Percentiles rank a stretch among this genome's conserved stretches.
Evolutionary conservation across 2,329 filamentous ascomycete species (phyloP).

Genomic region (Penicillium digitatum): DNA sequence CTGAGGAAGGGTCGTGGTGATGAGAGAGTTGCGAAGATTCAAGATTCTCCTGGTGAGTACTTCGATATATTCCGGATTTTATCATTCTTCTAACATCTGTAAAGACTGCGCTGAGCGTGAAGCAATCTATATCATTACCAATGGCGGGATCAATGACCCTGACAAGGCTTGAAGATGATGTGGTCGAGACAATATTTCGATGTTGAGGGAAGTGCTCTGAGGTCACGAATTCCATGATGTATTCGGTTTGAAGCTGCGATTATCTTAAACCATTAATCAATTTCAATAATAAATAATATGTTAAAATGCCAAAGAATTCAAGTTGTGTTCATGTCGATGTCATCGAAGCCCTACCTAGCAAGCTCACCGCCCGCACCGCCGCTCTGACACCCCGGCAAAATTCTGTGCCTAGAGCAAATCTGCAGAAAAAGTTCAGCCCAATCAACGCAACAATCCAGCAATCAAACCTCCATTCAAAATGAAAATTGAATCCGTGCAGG

Average conservation of each 20-base stretch:
- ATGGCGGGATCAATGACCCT: constrained; percentile 64
- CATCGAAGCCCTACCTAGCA: background rate
- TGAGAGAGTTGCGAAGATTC: constrained; percentile 66
- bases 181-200: background rate
- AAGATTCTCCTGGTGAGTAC: constrained; percentile 58
- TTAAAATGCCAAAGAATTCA: background rate
- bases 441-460: constrained; percentile 8
- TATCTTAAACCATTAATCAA: background rate
- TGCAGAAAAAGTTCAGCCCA: constrained; percentile 17
- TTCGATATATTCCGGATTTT: background rate
- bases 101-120: constrained; percentile 65
- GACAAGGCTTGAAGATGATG: constrained; percentile 51
- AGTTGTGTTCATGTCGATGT: background rate
- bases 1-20: constrained; percentile 66
- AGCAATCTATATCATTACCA: constrained; percentile 67
- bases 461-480: constrained; percentile 27
- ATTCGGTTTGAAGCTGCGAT: background rate
- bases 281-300: constrained; percentile 2
- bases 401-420: constrained; percentile 17
- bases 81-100: background rate
- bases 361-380: constrained; percentile 15
- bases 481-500: constrained; percentile 37
- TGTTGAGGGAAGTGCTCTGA: background rate
- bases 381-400: constrained; percentile 19
- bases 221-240: background rate